Evolutionary conservation across 1,139 yeast genomes (phyloP), one percentile per base, ranked within the genome.

Genomic region (Taphrina confusa): DNA sequence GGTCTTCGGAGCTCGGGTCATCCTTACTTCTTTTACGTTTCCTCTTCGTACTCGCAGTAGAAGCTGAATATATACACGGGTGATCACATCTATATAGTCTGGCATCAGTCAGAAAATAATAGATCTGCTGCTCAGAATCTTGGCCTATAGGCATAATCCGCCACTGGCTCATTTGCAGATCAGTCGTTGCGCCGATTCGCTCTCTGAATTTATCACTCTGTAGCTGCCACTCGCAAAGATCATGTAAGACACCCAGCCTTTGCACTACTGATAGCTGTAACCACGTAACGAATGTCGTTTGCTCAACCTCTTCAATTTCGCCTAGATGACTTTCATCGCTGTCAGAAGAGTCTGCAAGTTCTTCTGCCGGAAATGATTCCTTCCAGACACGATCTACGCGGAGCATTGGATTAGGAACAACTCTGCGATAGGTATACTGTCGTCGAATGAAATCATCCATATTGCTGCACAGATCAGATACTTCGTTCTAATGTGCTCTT

Each of bases 161-260:
- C 60, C 60, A 56, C 30, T 27, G 39, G 37, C 54, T 37, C 49
- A 37, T 46, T 18, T 56, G 54, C 9, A 36, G 11, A 4, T 56
- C 60, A 9, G 39, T 47, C 9, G 14, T 49, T n/a, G 56, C 56
- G 9, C 60, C 55, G 11, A 46, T 14, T 8, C 55, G 28, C 11
- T 36, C 55, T 11, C 60, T 51, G 37, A 56, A 56, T 23, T 37
- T 46, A 23, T 56, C 60, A 39, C 55, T 47, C 23, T 25, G 46
- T 18, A 56, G 12, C 12, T 56, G 60, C 60, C 60, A 56, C 47
- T 56, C 60, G 47, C 60, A 56, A 18, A 56, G 55, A 16, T 47
- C 42, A 20, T 56, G 60, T n/a, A 56, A 23, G 18, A 56, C 37
- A 12, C 34, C 20, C 4, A 56, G n/a, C 12, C 34, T 23, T 11